Evolutionary conservation across 2,329 filamentous ascomycete species (phyloP).

Genomic region (Verruconis gallopava): DNA sequence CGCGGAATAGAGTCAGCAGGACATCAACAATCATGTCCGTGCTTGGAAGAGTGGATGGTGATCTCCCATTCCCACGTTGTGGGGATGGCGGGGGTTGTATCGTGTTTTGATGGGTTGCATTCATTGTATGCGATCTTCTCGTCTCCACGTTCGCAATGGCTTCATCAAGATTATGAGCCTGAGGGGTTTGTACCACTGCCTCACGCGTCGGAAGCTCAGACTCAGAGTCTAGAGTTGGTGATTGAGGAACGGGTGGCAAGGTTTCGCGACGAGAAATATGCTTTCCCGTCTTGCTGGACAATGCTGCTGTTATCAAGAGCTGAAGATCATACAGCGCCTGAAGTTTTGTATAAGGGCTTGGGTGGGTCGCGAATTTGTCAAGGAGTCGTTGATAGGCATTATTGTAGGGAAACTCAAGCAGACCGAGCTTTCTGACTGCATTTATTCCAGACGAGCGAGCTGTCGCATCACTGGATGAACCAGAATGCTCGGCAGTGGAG

Average conservation of each 20-base stretch:
- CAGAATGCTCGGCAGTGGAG: conserved; percentile 31
- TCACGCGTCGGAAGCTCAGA: conserved; percentile 32
- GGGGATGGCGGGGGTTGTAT: conserved; percentile 26
- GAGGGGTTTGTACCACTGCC: conserved; percentile 27
- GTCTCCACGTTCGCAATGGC: conserved; percentile 59
- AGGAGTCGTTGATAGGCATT: conserved; percentile 69
- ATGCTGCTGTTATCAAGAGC: conserved; percentile 63
- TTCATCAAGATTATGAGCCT: conserved; percentile 44
- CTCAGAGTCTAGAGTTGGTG: conserved; percentile 31
- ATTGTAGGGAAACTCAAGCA: conserved; percentile 62
- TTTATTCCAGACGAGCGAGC: conserved; percentile 27
- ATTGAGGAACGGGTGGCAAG: conserved; percentile 29
- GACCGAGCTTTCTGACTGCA: conserved; percentile 29
- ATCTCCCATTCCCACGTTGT: conserved; percentile 16
- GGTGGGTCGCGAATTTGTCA: conserved; percentile 76
- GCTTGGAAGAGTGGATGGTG: conserved; percentile 26
- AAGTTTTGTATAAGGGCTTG: conserved; percentile 78
- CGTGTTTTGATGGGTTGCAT: conserved; percentile 20
- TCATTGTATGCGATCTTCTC: conserved; percentile 47
- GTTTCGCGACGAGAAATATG: conserved; percentile 28
- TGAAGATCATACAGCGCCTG: conserved; percentile 73
- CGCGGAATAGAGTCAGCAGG: conserved; percentile 31
- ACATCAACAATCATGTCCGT: conserved; percentile 32
- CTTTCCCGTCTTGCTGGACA: conserved; percentile 43
- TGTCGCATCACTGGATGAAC: conserved; percentile 32